These are phyloP conservation scores for Phellopilus nigrolimitatus DNA, from an alignment of 1,284 basidiomycete genomes.

Conservation along the genomic window DNA sequence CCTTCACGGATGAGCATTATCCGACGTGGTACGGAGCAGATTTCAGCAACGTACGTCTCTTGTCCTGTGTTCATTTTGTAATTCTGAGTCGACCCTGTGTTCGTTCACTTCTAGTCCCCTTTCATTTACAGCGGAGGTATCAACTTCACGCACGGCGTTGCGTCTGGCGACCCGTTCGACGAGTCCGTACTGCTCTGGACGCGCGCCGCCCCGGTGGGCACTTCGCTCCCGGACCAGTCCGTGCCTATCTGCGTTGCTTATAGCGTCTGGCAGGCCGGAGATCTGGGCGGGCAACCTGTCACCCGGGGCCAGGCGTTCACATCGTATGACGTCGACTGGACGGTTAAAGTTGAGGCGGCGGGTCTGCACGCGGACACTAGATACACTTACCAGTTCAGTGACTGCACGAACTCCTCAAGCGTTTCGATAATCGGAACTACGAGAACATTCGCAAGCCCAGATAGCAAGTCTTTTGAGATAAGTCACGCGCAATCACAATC, in stretches of 20 bases:
- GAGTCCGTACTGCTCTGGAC: constrained; percentile 63
- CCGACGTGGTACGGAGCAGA: constrained; percentile 50
- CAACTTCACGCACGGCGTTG: constrained; percentile 44
- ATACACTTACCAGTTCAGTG: constrained; percentile 59
- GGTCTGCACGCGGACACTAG: constrained; percentile 48
- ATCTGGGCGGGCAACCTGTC: constrained; percentile 36
- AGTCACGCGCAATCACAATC: background rate
- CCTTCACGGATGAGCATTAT: constrained; percentile 48
- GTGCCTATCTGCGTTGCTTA: constrained; percentile 57
- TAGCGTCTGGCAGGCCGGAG: constrained; percentile 38
- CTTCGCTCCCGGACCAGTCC: constrained; percentile 42
- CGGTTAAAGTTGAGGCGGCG: constrained; percentile 59
- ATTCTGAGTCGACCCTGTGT: background rate
- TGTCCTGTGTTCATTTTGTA: too few species aligned
- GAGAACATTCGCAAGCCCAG: constrained; percentile 41
- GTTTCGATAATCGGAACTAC: constrained; percentile 47
- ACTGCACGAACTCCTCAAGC: constrained; percentile 46
- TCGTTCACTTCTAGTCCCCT: constrained; percentile 34
- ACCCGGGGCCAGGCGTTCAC: constrained; percentile 52
- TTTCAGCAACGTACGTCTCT: constrained; percentile 43
- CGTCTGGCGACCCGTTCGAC: constrained; percentile 53
- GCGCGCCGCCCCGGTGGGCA: constrained; percentile 39
- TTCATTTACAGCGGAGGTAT: constrained; percentile 51
- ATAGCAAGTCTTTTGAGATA: constrained; percentile 35
- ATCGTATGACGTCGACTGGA: constrained; percentile 61